Base-by-base conservation (phyloP, 1,139 yeast genomes). In the Candida dubliniensis region DNA sequence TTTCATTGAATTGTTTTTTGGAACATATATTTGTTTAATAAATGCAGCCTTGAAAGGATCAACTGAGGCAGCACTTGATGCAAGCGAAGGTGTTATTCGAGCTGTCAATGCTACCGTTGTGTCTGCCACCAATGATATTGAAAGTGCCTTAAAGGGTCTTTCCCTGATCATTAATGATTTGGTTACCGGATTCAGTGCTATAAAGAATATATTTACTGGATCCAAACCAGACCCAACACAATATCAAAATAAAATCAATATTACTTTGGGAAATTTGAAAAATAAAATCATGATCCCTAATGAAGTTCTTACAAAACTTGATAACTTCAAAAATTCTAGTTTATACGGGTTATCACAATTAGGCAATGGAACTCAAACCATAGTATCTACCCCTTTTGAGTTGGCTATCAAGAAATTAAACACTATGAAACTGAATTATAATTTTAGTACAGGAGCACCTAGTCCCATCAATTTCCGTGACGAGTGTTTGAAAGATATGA, bases 11-110 rank as follows among this genome's bases (percentile, higher is more conserved):
- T 56, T 91, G 50, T 77, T 86, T 42, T 64, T 90, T 8, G 98
- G 97, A 0, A 91, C 98, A 0, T 87, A 87, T 62, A 82, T 87
- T 0, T 93, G 99, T 64, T 68, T 93, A 23, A 62, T 89, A 7
- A 81, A 87, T 0, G 84, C 95, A 5, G 78, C 91, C 0, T 69
- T 90, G 8, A 82, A 80, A 52, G 88, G 93, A 2, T 76, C 88
- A 0, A 84, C 85, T 1, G 82, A 81, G 50, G 80, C 82, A 34
- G 95, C 95, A 0, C 62, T 86, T 1, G 87, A 88, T 57, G 79
- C 90, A 0, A 81, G 95, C 0, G 87, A 84, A 54, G 60, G 76
- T 1, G 67, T 87, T 2, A 71, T 89, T 4, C 58, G 63, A 8
- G 69, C 74, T 29, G 86, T 88, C 1, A 87, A 90, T 56, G 64